Evolutionary conservation across 352 stramenopile genomes (phyloP).

Genomic region (Phytophthora nicotianae): DNA sequence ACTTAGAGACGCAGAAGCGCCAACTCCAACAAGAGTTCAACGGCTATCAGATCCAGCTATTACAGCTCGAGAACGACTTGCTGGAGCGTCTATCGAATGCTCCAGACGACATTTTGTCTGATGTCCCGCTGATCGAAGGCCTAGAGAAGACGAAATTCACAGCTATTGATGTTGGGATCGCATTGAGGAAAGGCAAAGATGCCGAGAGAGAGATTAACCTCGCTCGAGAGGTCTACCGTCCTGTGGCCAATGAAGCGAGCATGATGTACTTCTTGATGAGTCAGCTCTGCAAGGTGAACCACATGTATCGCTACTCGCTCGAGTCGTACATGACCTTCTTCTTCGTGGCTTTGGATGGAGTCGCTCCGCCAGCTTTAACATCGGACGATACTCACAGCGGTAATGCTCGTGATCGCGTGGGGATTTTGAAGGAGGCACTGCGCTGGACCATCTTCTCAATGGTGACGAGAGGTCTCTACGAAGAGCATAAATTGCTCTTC

Average conservation of each 20-base stretch:
- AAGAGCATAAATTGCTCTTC: conserved; percentile 93
- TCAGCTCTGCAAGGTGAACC: conserved; percentile 88
- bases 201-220: conserved; percentile 92
- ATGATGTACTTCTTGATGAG: conserved; percentile 94
- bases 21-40: conserved; percentile 91
- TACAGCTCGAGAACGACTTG: conserved; percentile 90
- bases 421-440: conserved; percentile 71
- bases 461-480: conserved; percentile 91
- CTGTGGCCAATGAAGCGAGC: conserved; percentile 87
- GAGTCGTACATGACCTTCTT: conserved; percentile 92
- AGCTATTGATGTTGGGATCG: conserved; percentile 84
- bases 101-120: conserved; percentile 90
- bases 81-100: conserved; percentile 92
- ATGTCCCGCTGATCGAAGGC: conserved; percentile 92
- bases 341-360: conserved; percentile 77
- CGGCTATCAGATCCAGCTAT: conserved; percentile 92
- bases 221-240: conserved; percentile 90
- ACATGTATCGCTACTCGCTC: conserved; percentile 95
- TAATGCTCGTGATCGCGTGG: conserved; percentile 59
- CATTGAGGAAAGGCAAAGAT: conserved; percentile 85
- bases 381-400: conserved; percentile 8
- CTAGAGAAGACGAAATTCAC: conserved; percentile 92
- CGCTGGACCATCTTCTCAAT: conserved; percentile 90
- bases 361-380: conserved; percentile 32
- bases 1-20: conserved; percentile 89